These are phyloP conservation scores for Bipolaris bicolor DNA, from an alignment of 2,329 filamentous ascomycete genomes.

Conservation along the genomic window DNA sequence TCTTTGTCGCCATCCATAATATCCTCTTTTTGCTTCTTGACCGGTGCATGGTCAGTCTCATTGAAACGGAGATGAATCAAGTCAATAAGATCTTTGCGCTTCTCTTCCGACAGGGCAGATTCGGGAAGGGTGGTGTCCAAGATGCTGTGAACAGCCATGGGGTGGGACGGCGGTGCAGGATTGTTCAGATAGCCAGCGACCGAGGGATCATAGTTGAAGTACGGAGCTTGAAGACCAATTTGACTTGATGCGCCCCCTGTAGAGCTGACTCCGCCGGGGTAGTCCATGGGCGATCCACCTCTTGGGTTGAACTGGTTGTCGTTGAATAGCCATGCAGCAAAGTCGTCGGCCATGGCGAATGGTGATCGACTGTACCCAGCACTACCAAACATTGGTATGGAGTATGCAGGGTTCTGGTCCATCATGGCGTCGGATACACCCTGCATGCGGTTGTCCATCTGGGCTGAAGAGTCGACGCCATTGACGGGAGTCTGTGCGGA, in stretches of 20 bases:
- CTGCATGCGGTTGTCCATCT: slow-evolving; percentile 43
- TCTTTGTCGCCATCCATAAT: slow-evolving; percentile 80
- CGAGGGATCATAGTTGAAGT: slow-evolving; percentile 57
- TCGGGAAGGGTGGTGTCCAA: slow-evolving; percentile 81
- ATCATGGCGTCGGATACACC: slow-evolving; percentile 49
- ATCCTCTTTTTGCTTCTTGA: slow-evolving; percentile 75
- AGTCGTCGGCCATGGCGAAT: slow-evolving; percentile 86
- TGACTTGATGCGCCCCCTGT: slow-evolving; percentile 49
- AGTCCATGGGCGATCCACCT: slow-evolving; percentile 48
- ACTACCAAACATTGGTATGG: slow-evolving; percentile 85
- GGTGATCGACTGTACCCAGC: slow-evolving; percentile 86
- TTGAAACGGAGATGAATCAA: slow-evolving; percentile 82
- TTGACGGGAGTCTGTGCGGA: slow-evolving; percentile 47
- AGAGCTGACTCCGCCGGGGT: slow-evolving; percentile 40
- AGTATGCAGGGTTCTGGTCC: slow-evolving; percentile 60
- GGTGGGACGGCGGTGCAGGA: slow-evolving; percentile 68
- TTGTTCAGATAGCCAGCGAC: slow-evolving; percentile 57
- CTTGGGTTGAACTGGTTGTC: slow-evolving; percentile 59
- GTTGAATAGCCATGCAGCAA: slow-evolving; percentile 84
- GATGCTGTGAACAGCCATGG: slow-evolving; percentile 88
- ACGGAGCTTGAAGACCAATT: slow-evolving; percentile 56
- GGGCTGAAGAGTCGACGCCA: slow-evolving; percentile 47
- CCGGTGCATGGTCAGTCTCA: slow-evolving; percentile 75
- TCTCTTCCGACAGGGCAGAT: slow-evolving; percentile 82
- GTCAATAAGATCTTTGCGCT: slow-evolving; percentile 81